Conservation (phyloP, 1,139 yeast species). For the Debaryomyces udenii region DNA sequence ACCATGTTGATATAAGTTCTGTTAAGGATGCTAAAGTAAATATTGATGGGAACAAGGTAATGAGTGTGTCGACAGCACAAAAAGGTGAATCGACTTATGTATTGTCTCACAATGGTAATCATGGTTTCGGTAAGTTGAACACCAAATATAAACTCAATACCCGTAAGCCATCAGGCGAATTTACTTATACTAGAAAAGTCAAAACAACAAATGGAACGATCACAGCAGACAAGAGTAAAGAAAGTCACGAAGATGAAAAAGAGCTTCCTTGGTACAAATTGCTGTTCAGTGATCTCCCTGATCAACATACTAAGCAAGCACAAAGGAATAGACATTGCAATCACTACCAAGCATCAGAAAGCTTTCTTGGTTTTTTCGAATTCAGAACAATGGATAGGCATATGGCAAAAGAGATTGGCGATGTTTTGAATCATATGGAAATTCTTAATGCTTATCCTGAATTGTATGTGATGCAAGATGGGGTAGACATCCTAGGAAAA, state of each 20-base stretch:
- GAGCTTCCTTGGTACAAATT: not conserved
- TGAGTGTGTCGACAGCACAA: slow-evolving; percentile 27
- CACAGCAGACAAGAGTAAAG: slow-evolving; percentile 24
- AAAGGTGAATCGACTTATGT: slow-evolving; percentile 53
- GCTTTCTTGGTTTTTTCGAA: not conserved
- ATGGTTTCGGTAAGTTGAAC: slow-evolving; percentile 47
- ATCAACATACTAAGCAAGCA: not conserved
- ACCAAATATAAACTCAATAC: slow-evolving; percentile 43
- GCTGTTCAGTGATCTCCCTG: not conserved
- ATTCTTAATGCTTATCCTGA: not conserved
- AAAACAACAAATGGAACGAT: slow-evolving; percentile 43
- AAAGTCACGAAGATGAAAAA: not conserved
- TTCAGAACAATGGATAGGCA: not conserved
- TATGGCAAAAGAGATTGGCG: not conserved
- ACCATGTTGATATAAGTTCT: slow-evolving; percentile 21
- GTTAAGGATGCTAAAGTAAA: slow-evolving; percentile 19
- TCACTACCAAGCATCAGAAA: too few species aligned
- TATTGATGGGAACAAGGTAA: slow-evolving; percentile 23
- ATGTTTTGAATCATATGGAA: not conserved
- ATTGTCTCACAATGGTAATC: slow-evolving; percentile 51
- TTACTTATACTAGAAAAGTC: slow-evolving; percentile 42
- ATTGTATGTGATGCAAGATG: not conserved
- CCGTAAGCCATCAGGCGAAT: slow-evolving; percentile 27
- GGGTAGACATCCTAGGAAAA: not conserved
- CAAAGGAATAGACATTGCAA: too few species aligned